Evolutionary conservation across 2,329 filamentous ascomycete species (phyloP), one percentile per base, ranked within the genome.

Genomic region (Xylariaceae sp.): DNA sequence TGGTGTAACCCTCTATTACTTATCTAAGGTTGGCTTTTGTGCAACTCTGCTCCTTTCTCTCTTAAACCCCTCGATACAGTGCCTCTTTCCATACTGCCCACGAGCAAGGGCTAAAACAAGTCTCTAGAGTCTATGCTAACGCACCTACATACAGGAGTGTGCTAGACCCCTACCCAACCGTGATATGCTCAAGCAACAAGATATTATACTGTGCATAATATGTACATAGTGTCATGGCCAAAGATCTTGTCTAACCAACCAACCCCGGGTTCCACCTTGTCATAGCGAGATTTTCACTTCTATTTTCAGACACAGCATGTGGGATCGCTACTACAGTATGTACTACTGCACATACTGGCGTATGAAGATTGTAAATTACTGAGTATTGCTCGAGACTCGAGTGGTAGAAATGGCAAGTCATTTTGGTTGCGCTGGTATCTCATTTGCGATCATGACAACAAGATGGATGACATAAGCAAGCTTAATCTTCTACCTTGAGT

Each of bases 141-240:
- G 9, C 18, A 27, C 16, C 6, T 19, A 36, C 26, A n/a, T 30
- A 36, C 12, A 17, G 19, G 15, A 38, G 24, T 19, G 37, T 34
- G 36, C 40, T 36, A 26, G 40, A 46, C 40, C 43, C 40, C 40
- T 34, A 40, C 36, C 21, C 21, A 24, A 11, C 6, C 11, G 6
- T 24, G 6, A 24, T 24, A 11, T 24, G 7, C 7, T 24, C 11
- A 7, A 24, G 21, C 21, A 7, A 24, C 11, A 24, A 6, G 21
- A 11, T 24, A 11, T 11, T 6, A 11, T 24, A 24, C 21, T 7
- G 21, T 24, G 11, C 11, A 24, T 11, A 24, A 7, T 6, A 24
- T 24, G 6, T 24, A 24, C 21, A 6, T 6, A 24, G 21, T 24
- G 6, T 24, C 21, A 11, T 24, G 11, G 11, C 21, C 11, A 24